Conservation (phyloP, 805 yeast genomes). For the Hermanozyma aechmeae region DNA sequence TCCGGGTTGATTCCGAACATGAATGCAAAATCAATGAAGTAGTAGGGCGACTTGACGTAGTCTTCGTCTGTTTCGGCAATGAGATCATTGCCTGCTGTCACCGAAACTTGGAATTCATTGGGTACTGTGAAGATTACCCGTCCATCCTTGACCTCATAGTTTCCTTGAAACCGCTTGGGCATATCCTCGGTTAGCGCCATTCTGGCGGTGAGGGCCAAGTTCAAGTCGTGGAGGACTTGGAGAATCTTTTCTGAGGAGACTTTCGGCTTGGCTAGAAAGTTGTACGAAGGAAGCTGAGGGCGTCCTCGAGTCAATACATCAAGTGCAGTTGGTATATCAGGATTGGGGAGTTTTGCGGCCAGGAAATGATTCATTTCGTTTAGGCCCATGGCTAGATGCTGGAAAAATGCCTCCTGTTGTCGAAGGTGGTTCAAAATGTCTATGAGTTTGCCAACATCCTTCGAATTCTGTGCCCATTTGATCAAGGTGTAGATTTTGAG, state of each 20-base stretch:
- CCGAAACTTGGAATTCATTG: slow-evolving; percentile 49
- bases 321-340: slow-evolving; percentile 79
- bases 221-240: slow-evolving; percentile 55
- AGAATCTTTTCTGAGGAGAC: slow-evolving; percentile 50
- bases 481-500: slow-evolving; percentile 75
- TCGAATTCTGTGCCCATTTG: slow-evolving; percentile 77
- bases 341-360: slow-evolving; percentile 87
- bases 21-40: slow-evolving; percentile 68
- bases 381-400: slow-evolving; percentile 50
- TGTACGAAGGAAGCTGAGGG: slow-evolving; percentile 64
- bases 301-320: slow-evolving; percentile 74
- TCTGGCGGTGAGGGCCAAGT: slow-evolving; percentile 63
- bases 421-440: slow-evolving; percentile 86
- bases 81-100: slow-evolving; percentile 60
- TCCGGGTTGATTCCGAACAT: slow-evolving; percentile 40
- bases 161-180: slow-evolving; percentile 50
- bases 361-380: slow-evolving; percentile 64
- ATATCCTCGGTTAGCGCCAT: slow-evolving; percentile 59
- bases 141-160: slow-evolving; percentile 67
- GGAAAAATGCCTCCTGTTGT: slow-evolving; percentile 65
- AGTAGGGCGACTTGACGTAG: slow-evolving; percentile 49
- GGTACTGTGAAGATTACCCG: slow-evolving; percentile 56
- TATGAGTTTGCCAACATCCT: slow-evolving; percentile 64
- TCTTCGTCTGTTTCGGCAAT: slow-evolving; percentile 41
- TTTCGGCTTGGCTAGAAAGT: slow-evolving; percentile 38